phyloP scores from a whole-genome alignment of 176 grass and related monocot genomes.

The Hordeum marinum region DNA sequence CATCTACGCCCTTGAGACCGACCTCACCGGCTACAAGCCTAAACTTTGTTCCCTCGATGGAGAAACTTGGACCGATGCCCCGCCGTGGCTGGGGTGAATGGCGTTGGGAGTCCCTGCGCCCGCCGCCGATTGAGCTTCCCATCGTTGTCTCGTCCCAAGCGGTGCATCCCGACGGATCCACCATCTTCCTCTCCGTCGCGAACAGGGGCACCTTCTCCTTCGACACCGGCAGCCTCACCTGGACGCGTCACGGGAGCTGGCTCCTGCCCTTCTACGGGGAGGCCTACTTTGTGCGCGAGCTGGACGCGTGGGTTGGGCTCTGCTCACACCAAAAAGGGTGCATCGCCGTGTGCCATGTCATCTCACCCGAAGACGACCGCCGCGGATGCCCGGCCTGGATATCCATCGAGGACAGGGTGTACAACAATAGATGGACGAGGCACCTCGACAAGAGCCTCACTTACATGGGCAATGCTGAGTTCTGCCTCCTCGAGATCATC shows the following conservation, averaged over 20 bases:
- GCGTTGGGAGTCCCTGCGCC: background rate
- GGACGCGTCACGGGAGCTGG: background rate
- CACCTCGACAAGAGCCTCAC: background rate
- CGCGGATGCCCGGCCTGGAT: background rate
- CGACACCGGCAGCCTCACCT: background rate
- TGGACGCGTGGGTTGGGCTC: background rate
- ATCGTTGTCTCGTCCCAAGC: background rate
- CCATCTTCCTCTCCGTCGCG: background rate
- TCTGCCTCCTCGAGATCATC: background rate
- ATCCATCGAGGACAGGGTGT: background rate
- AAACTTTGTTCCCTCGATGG: background rate
- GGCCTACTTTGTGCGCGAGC: background rate
- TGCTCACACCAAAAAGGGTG: background rate
- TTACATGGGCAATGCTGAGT: background rate
- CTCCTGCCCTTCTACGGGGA: background rate
- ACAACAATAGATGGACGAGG: background rate
- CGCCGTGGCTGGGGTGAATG: background rate
- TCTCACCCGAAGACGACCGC: background rate
- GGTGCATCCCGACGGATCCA: slow-evolving; percentile 3
- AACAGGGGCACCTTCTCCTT: background rate
- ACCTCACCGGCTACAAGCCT: fast-evolving
- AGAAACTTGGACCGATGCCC: background rate
- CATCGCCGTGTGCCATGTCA: background rate
- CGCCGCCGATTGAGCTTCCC: background rate
- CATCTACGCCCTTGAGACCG: background rate